Evolutionary conservation across 495 filamentous ascomycete genomes (phyloP).

Genomic region (Xylaria castorea): DNA sequence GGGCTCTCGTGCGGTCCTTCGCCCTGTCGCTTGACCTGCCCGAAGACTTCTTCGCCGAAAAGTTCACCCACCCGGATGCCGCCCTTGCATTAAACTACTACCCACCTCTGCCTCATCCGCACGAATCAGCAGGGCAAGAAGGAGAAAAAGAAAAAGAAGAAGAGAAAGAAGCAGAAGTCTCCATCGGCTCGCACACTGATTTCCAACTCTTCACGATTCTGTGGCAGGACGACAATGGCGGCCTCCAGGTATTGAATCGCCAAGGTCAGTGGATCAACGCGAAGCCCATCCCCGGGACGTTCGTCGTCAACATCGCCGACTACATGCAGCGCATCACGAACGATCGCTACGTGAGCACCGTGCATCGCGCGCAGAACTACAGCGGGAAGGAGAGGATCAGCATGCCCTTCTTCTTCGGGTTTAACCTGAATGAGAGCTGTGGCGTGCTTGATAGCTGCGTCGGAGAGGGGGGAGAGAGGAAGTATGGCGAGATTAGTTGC

Average conservation of each 20-base stretch:
- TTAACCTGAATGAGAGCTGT: conserved; percentile 55
- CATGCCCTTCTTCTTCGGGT: conserved; percentile 67
- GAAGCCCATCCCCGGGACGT: conserved; percentile 60
- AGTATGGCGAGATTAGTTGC: conserved; percentile 65
- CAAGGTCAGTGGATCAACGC: conserved; percentile 64
- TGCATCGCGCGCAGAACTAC: conserved; percentile 64
- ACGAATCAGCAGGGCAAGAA: not conserved
- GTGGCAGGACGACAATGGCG: conserved; percentile 61
- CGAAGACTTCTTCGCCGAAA: conserved; percentile 57
- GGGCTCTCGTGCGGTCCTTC: conserved; percentile 55
- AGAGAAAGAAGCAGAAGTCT: conserved; percentile 32
- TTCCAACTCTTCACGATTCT: conserved; percentile 67
- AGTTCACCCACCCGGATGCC: conserved; percentile 54
- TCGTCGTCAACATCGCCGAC: conserved; percentile 73
- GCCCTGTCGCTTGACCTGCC: conserved; percentile 55
- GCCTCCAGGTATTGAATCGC: conserved; percentile 61
- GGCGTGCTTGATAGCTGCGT: conserved; percentile 60
- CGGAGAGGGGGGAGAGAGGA: conserved; percentile 55
- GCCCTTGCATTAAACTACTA: conserved; percentile 44
- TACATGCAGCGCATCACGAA: conserved; percentile 71
- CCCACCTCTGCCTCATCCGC: conserved; percentile 27
- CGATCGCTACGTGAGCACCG: conserved; percentile 63
- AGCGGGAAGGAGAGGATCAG: conserved; percentile 55
- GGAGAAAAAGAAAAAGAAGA: too few relatives aligned
- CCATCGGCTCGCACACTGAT: conserved; percentile 66